These are phyloP conservation scores for Letharia lupina DNA, from an alignment of 495 filamentous ascomycete species.

Conservation along the genomic window DNA sequence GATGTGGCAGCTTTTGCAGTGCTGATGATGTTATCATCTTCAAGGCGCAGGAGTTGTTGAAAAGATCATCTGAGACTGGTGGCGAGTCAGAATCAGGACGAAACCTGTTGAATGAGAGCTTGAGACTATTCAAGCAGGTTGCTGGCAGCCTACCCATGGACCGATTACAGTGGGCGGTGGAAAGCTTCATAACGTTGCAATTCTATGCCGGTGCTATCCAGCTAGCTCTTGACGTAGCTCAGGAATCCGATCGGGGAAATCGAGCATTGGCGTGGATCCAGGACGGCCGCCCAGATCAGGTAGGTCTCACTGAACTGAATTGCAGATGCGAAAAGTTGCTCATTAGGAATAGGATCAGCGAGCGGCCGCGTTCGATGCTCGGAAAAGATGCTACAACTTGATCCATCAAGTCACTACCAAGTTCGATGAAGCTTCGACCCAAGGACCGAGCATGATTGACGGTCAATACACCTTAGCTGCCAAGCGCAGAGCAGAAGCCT, in stretches of 20 bases:
- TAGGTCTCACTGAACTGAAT: conserved; percentile 24
- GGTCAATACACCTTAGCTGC: conserved; percentile 65
- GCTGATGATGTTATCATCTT: conserved; percentile 94
- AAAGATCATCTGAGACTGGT: conserved; percentile 71
- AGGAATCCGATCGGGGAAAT: conserved; percentile 75
- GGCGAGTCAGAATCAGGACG: conserved; percentile 69
- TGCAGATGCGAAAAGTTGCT: conserved; percentile 30
- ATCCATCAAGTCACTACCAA: conserved; percentile 67
- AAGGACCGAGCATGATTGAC: conserved; percentile 63
- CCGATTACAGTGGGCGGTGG: conserved; percentile 66
- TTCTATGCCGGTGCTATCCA: conserved; percentile 97
- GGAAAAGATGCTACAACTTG: conserved; percentile 74
- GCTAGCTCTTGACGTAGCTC: conserved; percentile 71
- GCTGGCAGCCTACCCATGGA: conserved; percentile 70
- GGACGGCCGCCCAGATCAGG: conserved; percentile 49
- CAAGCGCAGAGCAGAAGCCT: conserved; percentile 76
- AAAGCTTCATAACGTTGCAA: conserved; percentile 66
- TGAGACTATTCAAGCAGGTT: conserved; percentile 81
- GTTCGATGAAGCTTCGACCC: conserved; percentile 59
- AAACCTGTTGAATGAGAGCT: conserved; percentile 75
- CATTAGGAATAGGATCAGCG: conserved; percentile 57
- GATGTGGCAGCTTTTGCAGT: conserved; percentile 94
- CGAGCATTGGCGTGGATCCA: conserved; percentile 67
- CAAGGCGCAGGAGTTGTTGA: conserved; percentile 91
- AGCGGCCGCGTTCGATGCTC: conserved; percentile 52